Conservation (phyloP, 495 filamentous ascomycete species). For the Xylaria curta region DNA sequence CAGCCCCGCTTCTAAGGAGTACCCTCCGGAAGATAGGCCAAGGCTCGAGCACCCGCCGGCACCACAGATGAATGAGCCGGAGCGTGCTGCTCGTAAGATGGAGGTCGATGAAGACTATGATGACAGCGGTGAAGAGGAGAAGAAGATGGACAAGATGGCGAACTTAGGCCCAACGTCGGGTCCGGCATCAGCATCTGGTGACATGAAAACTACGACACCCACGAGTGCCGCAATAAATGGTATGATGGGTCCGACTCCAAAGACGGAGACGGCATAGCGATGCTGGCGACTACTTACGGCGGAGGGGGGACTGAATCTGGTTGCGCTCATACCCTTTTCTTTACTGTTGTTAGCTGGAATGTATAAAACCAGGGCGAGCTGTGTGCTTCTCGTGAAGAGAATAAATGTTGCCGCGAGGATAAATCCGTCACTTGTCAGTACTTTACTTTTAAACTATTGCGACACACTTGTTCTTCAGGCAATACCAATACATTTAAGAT, state of each 20-base stretch:
- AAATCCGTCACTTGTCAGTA: neutral
- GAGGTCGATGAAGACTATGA: slow-evolving; percentile 95
- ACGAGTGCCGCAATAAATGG: slow-evolving; percentile 53
- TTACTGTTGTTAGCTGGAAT: slow-evolving; percentile 6
- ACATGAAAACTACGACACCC: slow-evolving; percentile 55
- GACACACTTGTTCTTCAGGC: slow-evolving; percentile 2
- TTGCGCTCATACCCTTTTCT: slow-evolving; percentile 28
- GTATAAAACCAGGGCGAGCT: slow-evolving; percentile 25
- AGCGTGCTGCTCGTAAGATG: slow-evolving; percentile 91
- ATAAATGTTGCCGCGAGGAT: neutral
- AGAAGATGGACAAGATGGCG: slow-evolving; percentile 51
- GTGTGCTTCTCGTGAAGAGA: slow-evolving; percentile 4
- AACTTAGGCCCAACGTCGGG: slow-evolving; percentile 43
- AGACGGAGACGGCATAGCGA: slow-evolving; percentile 40
- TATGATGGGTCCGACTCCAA: slow-evolving; percentile 50
- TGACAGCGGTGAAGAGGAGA: slow-evolving; percentile 90
- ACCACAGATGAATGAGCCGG: slow-evolving; percentile 63
- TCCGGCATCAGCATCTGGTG: slow-evolving; percentile 46
- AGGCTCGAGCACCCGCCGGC: slow-evolving; percentile 57
- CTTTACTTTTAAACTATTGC: neutral
- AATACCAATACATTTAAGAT: neutral
- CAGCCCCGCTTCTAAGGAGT: slow-evolving; percentile 65
- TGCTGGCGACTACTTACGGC: neutral
- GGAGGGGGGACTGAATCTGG: slow-evolving; percentile 6
- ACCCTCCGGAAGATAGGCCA: slow-evolving; percentile 56